Conservation (phyloP, 768 basidiomycete species). For the Collybiopsis luxurians region DNA sequence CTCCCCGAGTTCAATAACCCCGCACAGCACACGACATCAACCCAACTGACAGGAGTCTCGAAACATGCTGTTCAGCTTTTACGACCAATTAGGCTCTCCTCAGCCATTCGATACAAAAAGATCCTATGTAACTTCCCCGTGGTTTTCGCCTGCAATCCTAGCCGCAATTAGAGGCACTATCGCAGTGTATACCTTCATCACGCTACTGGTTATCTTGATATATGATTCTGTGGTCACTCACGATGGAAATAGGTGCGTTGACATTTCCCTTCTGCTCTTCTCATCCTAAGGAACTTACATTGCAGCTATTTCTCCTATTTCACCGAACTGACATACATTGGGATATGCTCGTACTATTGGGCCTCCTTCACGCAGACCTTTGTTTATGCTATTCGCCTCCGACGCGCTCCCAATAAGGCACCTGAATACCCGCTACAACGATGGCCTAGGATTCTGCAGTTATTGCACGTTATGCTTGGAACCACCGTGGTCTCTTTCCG, state of each 20-base stretch:
- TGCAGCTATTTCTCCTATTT: conserved; percentile 63
- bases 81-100: not conserved
- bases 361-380: conserved; percentile 54
- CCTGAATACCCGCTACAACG: conserved; percentile 50
- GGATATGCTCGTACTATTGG: conserved; percentile 60
- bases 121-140: conserved; percentile 45
- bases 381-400: conserved; percentile 28
- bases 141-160: conserved; percentile 43
- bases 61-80: not conserved
- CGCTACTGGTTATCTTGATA: conserved; percentile 35
- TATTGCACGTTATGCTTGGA: conserved; percentile 53
- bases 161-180: conserved; percentile 44
- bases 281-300: not conserved
- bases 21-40: no score
- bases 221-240: conserved; percentile 27
- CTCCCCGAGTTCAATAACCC: no score
- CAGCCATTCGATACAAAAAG: conserved; percentile 31
- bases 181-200: conserved; percentile 48
- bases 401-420: conserved; percentile 14
- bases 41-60: not conserved
- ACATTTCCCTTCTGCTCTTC: not conserved
- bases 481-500: conserved; percentile 54
- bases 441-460: conserved; percentile 56
- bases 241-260: conserved; percentile 30
- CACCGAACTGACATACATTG: conserved; percentile 60